phyloP scores from a whole-genome alignment of 352 stramenopile species.

The Phytophthora fragariae region DNA sequence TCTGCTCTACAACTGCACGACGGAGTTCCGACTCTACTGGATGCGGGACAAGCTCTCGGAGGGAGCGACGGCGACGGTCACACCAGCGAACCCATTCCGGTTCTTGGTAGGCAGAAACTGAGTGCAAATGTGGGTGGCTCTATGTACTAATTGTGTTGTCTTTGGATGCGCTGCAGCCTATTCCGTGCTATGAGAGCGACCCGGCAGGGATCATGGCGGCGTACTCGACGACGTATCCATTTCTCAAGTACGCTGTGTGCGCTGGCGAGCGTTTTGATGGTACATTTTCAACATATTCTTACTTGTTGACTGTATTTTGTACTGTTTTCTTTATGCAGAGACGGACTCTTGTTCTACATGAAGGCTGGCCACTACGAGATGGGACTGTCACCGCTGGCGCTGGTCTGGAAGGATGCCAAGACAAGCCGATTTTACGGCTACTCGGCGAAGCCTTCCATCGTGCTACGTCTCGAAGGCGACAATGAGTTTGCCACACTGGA shows the following conservation, averaged over 20 bases:
- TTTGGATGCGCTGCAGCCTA: conserved; percentile 47
- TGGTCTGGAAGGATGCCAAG: conserved; percentile 91
- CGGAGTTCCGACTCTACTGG: conserved; percentile 93
- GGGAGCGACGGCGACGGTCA: conserved; percentile 49
- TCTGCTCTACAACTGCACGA: conserved; percentile 93
- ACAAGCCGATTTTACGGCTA: conserved; percentile 88
- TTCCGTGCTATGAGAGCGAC: conserved; percentile 91
- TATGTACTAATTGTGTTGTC: conserved; percentile 1
- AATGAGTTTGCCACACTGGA: conserved; percentile 76
- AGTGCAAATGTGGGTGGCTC: neutral
- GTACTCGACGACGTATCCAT: conserved; percentile 84
- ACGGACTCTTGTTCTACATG: conserved; percentile 92
- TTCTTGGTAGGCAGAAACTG: conserved; percentile 61
- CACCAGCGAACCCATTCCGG: conserved; percentile 74
- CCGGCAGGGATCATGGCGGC: conserved; percentile 72
- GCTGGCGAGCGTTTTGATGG: neutral
- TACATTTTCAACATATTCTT: neutral
- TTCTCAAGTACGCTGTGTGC: conserved; percentile 74
- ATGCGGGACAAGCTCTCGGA: conserved; percentile 91
- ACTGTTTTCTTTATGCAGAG: conserved; percentile 44
- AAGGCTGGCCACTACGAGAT: conserved; percentile 92
- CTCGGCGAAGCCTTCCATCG: conserved; percentile 75
- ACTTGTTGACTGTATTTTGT: neutral
- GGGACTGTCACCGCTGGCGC: conserved; percentile 82
- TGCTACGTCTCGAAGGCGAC: conserved; percentile 63